Evolutionary conservation across 495 filamentous ascomycete genomes (phyloP), one percentile per base, ranked within the genome.

Genomic region (Penicillium crystallinum): DNA sequence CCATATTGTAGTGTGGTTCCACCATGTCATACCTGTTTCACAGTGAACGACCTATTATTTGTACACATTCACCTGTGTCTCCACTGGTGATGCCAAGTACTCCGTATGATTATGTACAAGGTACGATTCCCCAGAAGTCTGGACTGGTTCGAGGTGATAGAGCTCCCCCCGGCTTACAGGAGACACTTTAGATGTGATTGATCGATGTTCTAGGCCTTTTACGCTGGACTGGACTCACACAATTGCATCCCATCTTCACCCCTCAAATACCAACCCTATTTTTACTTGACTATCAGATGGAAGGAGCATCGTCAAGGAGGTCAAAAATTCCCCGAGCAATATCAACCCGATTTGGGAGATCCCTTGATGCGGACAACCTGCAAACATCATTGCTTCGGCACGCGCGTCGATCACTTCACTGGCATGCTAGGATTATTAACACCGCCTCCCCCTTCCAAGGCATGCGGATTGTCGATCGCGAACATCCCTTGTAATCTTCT

Each of bases 391-490:
- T 18, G 10, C 25, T 43, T 56, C 53, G 59, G 55, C 55, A 62
- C 59, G 54, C 54, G 49, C 50, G 60, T 57, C 57, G 60, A 60
- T 63, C 57, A 35, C 46, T 62, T 27, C 46, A 61, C 43, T 64
- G 68, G 68, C 49, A 71, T 69, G 64, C 57, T 44, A 42, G 57
- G 56, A 57, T 52, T 52, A 54, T 44, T 39, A 66, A 68, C 65
- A 66, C 59, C 56, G 65, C 68, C 68, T 65, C 68, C 68, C 68
- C 66, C 61, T 71, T 63, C 64, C 53, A 51, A 52, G 53, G 45
- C 36, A 49, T 53, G 34, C 7, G 29, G 35, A n/a, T 3, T 36
- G 55, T 43, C 49, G 54, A 53, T 57, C 46, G 38, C 30, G 42
- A 34, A 27, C 35, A 56, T 56, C 53, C 50, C 42, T 54, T 50